Base-by-base conservation (phyloP, 345 rosid species). In the Murraya paniculata region DNA sequence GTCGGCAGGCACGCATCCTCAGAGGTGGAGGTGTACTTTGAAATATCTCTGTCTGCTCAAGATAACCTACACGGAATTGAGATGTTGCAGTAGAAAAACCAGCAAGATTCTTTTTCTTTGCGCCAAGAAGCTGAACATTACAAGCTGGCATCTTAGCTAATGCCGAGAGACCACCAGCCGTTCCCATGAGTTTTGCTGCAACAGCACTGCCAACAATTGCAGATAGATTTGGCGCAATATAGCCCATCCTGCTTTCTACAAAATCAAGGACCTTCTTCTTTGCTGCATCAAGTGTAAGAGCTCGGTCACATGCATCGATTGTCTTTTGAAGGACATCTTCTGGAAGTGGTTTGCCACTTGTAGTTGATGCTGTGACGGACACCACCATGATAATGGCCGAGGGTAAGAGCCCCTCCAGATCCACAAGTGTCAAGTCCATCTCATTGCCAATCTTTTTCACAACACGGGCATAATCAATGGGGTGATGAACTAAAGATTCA, bases 91-190 rank as follows among this genome's bases (percentile, higher is more conserved):
- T 87, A n/a, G 97, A 94, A 83, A 96, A 92, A 31, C 99, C 98
- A 2, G 99, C 98, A 80, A 96, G 97, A 81, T 85, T 92, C 88
- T 92, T 96, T 86, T 81, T 96, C 90, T 92, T 96, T 59, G 91
- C 93, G 22, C 99, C 99, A 71, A 96, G 98, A 82, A 91, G 87
- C 83, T 96, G 98, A 77, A 94, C 95, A 61, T 94, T 94, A 83
- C 98, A 96, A 48, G 99, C 99, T 41, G 99, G 97, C 91, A 92
- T 96, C 89, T 94, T 92, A n/a, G 99, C 91, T 75, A 96, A 86
- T 30, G 98, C 86, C 27, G 95, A 80, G 24, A 96, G 95, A 39
- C 98, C 99, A 79, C 99, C 98, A 74, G 99, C 98, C 13, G 93
- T 95, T 11, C 98, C 98, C 97, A 94, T 94, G 28, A 96, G 95